These are phyloP conservation scores for Solanum corneliomulleri DNA, from an alignment of 257 asterid genomes.

Conservation along the genomic window DNA sequence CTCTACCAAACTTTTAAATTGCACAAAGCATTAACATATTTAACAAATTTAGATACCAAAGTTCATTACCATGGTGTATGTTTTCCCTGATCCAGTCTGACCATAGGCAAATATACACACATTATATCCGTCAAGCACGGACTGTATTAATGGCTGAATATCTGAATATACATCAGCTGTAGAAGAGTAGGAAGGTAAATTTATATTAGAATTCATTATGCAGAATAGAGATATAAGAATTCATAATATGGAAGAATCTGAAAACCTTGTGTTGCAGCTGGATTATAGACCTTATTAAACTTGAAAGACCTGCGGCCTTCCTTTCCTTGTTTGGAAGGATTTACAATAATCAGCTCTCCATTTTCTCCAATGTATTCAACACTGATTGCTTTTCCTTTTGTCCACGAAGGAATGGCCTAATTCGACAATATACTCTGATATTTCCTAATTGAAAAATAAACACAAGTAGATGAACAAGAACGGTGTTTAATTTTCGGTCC, in stretches of 20 bases:
- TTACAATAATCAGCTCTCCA: slow-evolving; percentile 45
- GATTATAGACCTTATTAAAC: slow-evolving; percentile 44
- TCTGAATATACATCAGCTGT: slow-evolving; percentile 75
- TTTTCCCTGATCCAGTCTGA: slow-evolving; percentile 97
- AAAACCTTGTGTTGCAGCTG: slow-evolving; percentile 35
- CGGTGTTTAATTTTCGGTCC: not conserved
- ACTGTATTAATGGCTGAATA: slow-evolving; percentile 69
- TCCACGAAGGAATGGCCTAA: slow-evolving; percentile 79
- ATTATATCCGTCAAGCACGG: slow-evolving; percentile 88
- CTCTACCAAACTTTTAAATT: too few relatives aligned
- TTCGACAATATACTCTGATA: slow-evolving; percentile 81
- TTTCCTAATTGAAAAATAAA: slow-evolving; percentile 37
- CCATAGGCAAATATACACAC: slow-evolving; percentile 95
- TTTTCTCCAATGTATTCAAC: slow-evolving; percentile 69
- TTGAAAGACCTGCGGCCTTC: slow-evolving; percentile 33
- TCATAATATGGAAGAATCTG: not conserved
- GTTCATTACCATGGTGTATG: slow-evolving; percentile 77
- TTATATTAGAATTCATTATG: not conserved
- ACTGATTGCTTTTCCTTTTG: slow-evolving; percentile 58
- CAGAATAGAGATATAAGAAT: not conserved
- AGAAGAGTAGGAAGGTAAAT: not conserved
- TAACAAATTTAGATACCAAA: not conserved
- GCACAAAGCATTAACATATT: not conserved
- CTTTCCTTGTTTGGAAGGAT: slow-evolving; percentile 52
- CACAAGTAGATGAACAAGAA: not conserved